Base-by-base conservation (phyloP, 129 eudicot species). In the Saposhnikovia divaricata region DNA sequence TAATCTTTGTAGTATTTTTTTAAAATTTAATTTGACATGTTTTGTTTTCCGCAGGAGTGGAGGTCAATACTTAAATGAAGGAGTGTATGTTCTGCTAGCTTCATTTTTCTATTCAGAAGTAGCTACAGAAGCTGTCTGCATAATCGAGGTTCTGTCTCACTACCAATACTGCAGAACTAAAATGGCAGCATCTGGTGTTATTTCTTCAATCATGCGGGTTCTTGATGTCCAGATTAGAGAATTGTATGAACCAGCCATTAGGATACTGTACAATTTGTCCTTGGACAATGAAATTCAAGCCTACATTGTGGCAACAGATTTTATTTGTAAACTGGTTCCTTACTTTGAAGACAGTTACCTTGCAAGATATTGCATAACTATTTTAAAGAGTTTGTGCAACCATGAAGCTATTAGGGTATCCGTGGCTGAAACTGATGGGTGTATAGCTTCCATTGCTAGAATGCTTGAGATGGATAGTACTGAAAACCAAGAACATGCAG, bases 401-500 rank as follows among this genome's bases (percentile, higher is more conserved):
- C 80, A 69, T 12, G 89, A 81, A 78, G 85, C 81, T 47, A 82
- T 84, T 53, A 85, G 85, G 78, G 82, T 76, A 28, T 61, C 77
- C 3, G 80, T 90, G 27, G 91, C 85, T n/a, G 87, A 84, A 80
- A 90, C 96, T 10, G 76, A 89, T 9, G 97, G 97, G 71, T 90
- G 97, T 55, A 74, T 95, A 45, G 65, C 91, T 34, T 86, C 90
- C 21, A 81, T 95, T 46, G 89, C 85, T 74, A 83, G 65, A 78
- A 63, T 90, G 45, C 97, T 95, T 9, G 96, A 95, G 72, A 78
- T 53, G 59, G 90, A 80, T 1, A 87, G 82, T 81, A 71, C 46
- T 45, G 87, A 86, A 68, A 91, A 87, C 55, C 98, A 95, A 89
- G 98, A 95, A 71, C 83, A 82, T 59, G 98, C 96, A 2, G 82